Percentiles rank a stretch among this genome's conserved stretches.
Evolutionary conservation across 2,329 filamentous ascomycete species (phyloP).

Genomic region (Pestalotiopsis sp.): DNA sequence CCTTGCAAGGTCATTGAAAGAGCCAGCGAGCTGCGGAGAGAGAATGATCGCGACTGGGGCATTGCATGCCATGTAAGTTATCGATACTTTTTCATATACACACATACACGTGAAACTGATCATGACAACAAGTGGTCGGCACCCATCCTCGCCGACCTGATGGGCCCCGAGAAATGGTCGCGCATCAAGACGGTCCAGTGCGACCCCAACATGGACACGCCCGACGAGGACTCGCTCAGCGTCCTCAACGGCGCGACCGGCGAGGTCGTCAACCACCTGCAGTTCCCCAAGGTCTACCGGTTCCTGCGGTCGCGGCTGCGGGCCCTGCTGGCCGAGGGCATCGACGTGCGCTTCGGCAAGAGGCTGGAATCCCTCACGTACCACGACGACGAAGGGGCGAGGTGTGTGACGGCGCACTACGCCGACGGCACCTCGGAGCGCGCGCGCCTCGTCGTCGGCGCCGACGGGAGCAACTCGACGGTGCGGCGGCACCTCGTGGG

Average conservation of each 20-base stretch:
- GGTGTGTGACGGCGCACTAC: constrained; percentile 31
- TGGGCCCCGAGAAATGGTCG: constrained; percentile 25
- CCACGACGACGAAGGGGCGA: constrained; percentile 23
- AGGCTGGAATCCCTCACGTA: constrained; percentile 35
- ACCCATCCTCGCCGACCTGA: constrained; percentile 20
- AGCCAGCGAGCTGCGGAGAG: constrained; percentile 16
- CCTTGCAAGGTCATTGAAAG: constrained; percentile 27
- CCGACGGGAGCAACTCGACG: constrained; percentile 34
- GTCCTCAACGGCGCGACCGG: constrained; percentile 26
- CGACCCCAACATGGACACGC: constrained; percentile 21
- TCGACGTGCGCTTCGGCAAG: constrained; percentile 42
- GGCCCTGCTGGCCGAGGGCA: constrained; percentile 32
- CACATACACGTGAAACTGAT: too few relatives aligned
- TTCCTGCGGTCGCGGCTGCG: constrained; percentile 37
- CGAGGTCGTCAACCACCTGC: constrained; percentile 17
- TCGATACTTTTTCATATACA: too few relatives aligned
- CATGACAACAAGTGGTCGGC: constrained; percentile 19
- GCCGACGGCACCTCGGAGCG: constrained; percentile 30
- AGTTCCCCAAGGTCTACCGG: constrained; percentile 21
- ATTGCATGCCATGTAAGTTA: constrained; percentile 23
- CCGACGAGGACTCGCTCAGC: constrained; percentile 12
- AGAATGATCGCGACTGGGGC: constrained; percentile 26
- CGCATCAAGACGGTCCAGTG: constrained; percentile 18
- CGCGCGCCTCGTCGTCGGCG: constrained; percentile 34
- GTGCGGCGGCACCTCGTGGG: constrained; percentile 33